Evolutionary conservation across 2,329 filamentous ascomycete species (phyloP).

Genomic region (Fusarium poae): DNA sequence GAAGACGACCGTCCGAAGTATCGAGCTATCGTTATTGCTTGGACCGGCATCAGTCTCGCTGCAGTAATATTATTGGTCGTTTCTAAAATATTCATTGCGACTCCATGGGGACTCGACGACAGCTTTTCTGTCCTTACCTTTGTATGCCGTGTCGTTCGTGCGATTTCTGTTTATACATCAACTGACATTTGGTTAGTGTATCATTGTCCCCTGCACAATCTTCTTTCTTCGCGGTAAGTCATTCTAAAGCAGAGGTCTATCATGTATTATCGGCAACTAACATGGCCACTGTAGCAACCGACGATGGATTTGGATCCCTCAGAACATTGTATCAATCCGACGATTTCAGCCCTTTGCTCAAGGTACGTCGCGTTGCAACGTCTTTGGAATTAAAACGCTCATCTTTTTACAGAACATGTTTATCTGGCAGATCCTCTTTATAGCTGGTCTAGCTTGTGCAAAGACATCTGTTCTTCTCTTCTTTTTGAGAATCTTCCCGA

Average conservation of each 20-base stretch:
- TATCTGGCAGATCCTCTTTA: background rate
- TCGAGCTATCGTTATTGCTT: background rate
- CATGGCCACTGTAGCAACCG: background rate
- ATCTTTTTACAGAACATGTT: background rate
- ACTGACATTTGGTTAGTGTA: background rate
- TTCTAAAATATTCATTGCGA: background rate
- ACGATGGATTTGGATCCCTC: background rate
- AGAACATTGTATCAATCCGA: background rate
- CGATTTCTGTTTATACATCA: background rate
- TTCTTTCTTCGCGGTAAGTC: background rate
- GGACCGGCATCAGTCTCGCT: background rate
- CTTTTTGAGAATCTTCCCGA: conserved; percentile 7
- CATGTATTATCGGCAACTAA: no score
- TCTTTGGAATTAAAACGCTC: rapidly evolving
- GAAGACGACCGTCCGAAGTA: conserved; percentile 1
- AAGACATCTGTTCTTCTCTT: conserved; percentile 21
- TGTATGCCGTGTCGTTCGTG: background rate
- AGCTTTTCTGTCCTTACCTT: background rate
- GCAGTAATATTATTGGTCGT: background rate
- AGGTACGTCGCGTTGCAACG: background rate
- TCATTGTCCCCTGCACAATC: background rate
- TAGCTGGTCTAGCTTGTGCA: background rate
- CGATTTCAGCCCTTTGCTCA: background rate
- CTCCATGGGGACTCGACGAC: conserved; percentile 6
- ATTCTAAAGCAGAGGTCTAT: rapidly evolving